Evolutionary conservation across 331 rosid genomes (phyloP).

Genomic region (Ulmus americana): DNA sequence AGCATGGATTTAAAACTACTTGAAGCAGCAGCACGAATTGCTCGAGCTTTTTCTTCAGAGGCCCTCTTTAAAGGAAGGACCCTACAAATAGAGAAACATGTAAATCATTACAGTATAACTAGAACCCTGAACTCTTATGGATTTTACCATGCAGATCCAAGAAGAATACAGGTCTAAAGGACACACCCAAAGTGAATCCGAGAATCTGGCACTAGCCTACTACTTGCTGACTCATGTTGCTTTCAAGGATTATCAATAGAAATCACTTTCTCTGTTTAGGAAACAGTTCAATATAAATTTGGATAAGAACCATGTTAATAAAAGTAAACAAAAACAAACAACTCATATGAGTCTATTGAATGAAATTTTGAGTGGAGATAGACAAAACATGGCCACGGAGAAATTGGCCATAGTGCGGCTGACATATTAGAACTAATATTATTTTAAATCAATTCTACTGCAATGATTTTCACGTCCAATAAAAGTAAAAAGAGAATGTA

Average conservation of each 20-base stretch:
- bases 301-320: slow-evolving; percentile 39
- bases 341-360: slow-evolving; percentile 27
- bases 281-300: slow-evolving; percentile 59
- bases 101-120: slow-evolving; percentile 27
- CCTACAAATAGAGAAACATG: slow-evolving; percentile 41
- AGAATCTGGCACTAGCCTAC: slow-evolving; percentile 74
- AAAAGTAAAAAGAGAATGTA: no score
- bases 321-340: slow-evolving; percentile 32
- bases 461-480: neutral
- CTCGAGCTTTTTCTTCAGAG: slow-evolving; percentile 80
- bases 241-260: slow-evolving; percentile 64
- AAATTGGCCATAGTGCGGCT: neutral
- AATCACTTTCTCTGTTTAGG: slow-evolving; percentile 67
- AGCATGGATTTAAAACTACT: slow-evolving; percentile 76
- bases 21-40: slow-evolving; percentile 55
- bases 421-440: neutral
- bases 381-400: neutral
- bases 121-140: slow-evolving; percentile 20
- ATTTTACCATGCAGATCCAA: slow-evolving; percentile 52
- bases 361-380: slow-evolving; percentile 25
- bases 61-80: slow-evolving; percentile 82
- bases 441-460: neutral
- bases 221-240: slow-evolving; percentile 77
- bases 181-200: slow-evolving; percentile 59
- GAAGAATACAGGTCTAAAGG: slow-evolving; percentile 49